A percentile compares a stretch with the other conserved stretches of the same genome.
phyloP scores from a whole-genome alignment of 164 flowering plant species.

The Sextonia rubra region DNA sequence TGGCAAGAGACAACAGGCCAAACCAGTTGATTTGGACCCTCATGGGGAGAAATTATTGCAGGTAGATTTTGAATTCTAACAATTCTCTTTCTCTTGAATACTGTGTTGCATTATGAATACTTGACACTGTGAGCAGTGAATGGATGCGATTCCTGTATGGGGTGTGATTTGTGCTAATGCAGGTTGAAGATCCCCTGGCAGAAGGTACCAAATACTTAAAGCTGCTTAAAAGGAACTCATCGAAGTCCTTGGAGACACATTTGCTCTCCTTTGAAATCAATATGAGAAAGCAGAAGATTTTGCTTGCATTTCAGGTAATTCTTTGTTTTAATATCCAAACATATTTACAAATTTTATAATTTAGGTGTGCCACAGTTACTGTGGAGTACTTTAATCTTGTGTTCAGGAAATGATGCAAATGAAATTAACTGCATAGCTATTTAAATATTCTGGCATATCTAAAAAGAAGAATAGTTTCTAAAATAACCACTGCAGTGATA shows the following conservation, averaged over 20 bases:
- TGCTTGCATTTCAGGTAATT: slow-evolving; percentile 83
- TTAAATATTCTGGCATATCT: no score
- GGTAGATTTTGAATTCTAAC: slow-evolving; percentile 41
- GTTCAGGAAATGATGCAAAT: no score
- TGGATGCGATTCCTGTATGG: no score
- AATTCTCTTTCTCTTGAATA: not conserved
- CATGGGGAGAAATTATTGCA: slow-evolving; percentile 82
- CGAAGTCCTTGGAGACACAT: slow-evolving; percentile 79
- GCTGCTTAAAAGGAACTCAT: slow-evolving; percentile 78
- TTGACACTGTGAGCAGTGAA: no score
- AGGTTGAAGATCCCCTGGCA: slow-evolving; percentile 88
- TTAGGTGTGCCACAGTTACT: not conserved
- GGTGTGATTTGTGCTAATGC: slow-evolving; percentile 5
- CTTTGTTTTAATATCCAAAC: no score
- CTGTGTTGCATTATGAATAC: no score
- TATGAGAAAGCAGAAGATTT: slow-evolving; percentile 80
- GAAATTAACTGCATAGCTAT: no score
- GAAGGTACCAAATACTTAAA: slow-evolving; percentile 95
- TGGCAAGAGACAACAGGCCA: slow-evolving; percentile 59
- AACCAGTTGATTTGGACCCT: slow-evolving; percentile 92
- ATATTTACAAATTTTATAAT: not conserved
- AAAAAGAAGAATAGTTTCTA: no score
- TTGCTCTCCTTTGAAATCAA: slow-evolving; percentile 90
- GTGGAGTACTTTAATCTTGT: not conserved
- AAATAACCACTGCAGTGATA: no score